Conservation (phyloP, 768 basidiomycete genomes). For the Strobilomyces dryophilus region DNA sequence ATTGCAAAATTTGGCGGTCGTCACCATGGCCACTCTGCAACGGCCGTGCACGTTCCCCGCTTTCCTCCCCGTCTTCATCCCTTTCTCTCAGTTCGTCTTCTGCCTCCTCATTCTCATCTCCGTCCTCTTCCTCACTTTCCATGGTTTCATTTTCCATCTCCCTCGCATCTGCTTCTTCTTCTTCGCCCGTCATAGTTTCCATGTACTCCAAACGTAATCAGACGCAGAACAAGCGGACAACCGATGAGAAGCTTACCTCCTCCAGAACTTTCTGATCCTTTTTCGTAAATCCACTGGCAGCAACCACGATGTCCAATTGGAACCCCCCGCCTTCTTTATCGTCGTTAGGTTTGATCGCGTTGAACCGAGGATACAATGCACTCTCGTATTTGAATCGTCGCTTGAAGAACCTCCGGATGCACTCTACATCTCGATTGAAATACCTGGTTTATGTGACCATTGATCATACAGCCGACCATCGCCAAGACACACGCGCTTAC, state of each 20-base stretch:
- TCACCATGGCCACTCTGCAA: slow-evolving; percentile 10
- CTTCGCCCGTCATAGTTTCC: slow-evolving; percentile 46
- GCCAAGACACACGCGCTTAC: slow-evolving; percentile 40
- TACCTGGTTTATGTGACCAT: slow-evolving; percentile 56
- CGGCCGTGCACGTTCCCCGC: slow-evolving; percentile 16
- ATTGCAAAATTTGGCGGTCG: slow-evolving; percentile 3
- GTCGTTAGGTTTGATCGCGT: slow-evolving; percentile 32
- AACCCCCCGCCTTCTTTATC: slow-evolving; percentile 49
- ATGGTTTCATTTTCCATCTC: slow-evolving; percentile 34
- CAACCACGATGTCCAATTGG: slow-evolving; percentile 84
- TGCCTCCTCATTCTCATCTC: slow-evolving; percentile 33
- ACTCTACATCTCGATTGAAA: slow-evolving; percentile 98
- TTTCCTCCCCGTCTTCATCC: slow-evolving; percentile 29
- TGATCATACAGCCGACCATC: slow-evolving; percentile 10
- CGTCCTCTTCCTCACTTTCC: slow-evolving; percentile 27
- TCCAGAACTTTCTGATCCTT: slow-evolving; percentile 80
- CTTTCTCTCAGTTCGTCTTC: slow-evolving; percentile 37
- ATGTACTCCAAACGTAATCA: slow-evolving; percentile 53
- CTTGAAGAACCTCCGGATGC: slow-evolving; percentile 90
- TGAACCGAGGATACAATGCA: slow-evolving; percentile 81
- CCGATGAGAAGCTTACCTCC: slow-evolving; percentile 53
- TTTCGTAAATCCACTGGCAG: slow-evolving; percentile 89
- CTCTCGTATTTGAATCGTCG: slow-evolving; percentile 93
- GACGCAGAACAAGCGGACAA: slow-evolving; percentile 16
- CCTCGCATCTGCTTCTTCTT: slow-evolving; percentile 36